These are phyloP conservation scores for Daucus carota DNA, from an alignment of 129 eudicot genomes.

Conservation along the genomic window DNA sequence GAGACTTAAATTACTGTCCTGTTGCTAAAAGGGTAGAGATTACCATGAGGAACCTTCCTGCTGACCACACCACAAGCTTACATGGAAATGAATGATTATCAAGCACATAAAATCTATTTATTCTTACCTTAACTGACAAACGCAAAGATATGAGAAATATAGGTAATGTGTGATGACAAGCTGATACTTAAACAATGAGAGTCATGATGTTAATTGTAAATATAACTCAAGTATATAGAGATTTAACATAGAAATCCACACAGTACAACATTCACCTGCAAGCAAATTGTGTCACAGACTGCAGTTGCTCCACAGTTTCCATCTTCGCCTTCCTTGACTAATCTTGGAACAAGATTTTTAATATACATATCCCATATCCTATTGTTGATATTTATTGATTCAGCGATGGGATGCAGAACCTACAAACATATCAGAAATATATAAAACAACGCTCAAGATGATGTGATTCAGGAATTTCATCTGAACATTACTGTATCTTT, in stretches of 20 bases:
- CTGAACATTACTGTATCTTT: neutral
- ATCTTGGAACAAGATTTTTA: conserved; percentile 70
- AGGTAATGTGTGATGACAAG: neutral
- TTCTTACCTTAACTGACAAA: neutral
- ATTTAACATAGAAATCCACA: conserved; percentile 2
- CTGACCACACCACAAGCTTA: too few relatives aligned
- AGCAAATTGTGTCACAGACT: conserved; percentile 71
- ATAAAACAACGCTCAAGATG: neutral
- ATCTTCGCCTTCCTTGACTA: conserved; percentile 79
- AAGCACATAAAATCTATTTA: neutral
- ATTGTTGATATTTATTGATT: conserved; percentile 62
- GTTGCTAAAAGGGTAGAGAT: neutral
- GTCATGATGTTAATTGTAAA: too few relatives aligned
- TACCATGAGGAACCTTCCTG: neutral
- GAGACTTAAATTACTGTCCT: neutral
- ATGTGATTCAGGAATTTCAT: neutral
- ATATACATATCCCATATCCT: conserved; percentile 85
- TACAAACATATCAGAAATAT: conserved; percentile 22
- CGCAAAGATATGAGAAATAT: neutral
- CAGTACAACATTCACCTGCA: conserved; percentile 54
- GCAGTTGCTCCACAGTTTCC: conserved; percentile 86
- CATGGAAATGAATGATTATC: too few relatives aligned
- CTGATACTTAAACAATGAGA: neutral
- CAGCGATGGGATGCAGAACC: conserved; percentile 77
- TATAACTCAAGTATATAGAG: neutral